These are phyloP conservation scores for Sporothrix pseudoabietina DNA, from an alignment of 2,329 filamentous ascomycete species.

Conservation along the genomic window DNA sequence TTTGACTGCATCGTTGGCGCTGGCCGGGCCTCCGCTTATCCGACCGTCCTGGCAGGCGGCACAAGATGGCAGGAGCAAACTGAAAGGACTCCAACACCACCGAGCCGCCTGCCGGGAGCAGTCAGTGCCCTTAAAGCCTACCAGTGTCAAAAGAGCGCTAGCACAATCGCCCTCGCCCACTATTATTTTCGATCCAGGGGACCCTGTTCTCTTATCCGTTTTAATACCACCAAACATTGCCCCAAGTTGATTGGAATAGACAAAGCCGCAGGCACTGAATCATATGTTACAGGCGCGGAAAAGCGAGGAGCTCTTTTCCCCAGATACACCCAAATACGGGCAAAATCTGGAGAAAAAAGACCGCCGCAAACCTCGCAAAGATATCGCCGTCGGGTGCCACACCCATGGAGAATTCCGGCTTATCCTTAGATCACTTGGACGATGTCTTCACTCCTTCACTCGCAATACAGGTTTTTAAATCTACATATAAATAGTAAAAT, in stretches of 20 bases:
- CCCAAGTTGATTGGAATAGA: neutral
- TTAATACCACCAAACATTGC: neutral
- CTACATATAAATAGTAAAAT: neutral
- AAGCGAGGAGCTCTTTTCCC: neutral
- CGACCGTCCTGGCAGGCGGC: conserved; percentile 17
- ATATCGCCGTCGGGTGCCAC: neutral
- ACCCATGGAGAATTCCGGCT: neutral
- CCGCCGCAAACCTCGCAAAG: neutral
- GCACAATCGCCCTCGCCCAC: neutral
- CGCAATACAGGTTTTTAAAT: neutral
- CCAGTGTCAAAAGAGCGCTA: neutral
- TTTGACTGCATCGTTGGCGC: neutral
- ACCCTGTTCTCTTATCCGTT: neutral
- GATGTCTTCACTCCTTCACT: neutral
- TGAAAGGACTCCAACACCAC: neutral
- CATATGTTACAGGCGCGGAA: no score
- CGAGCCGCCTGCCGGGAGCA: neutral
- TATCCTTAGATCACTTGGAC: neutral
- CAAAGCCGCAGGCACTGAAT: no score
- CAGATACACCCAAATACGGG: neutral
- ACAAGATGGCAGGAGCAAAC: neutral
- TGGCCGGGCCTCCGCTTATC: conserved; percentile 18
- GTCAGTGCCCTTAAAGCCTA: neutral
- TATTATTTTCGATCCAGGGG: neutral
- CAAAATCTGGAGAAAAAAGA: conserved; percentile 12